Base-by-base conservation (phyloP, 768 basidiomycete genomes). In the Fomitopsis pulvina region DNA sequence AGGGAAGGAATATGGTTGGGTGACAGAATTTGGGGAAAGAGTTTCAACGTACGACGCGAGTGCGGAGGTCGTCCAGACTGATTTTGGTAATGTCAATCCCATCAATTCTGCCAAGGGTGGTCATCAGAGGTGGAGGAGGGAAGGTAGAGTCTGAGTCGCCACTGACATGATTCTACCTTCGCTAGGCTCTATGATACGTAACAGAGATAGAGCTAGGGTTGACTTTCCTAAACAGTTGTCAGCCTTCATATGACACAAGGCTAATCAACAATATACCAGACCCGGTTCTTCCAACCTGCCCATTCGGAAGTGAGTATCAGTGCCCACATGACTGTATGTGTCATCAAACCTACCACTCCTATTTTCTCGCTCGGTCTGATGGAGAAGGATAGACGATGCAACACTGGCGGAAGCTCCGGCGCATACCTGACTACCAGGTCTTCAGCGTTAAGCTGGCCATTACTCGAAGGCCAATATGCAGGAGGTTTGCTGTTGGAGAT, bases 201-300 rank as follows among this genome's bases (percentile, higher is more conserved):
- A 63, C 2, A 64, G 28, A 1, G 66, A 66, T 45, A 67, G 54
- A 7, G 66, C 67, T 10, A 67, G 45, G 4, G 61, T 67, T 14
- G 67, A 66, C 54, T 67, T 67, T 5, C 65, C 64, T 60, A 29
- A 2, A 41, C 2, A 29, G 20, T 18, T 3, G 3, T 18, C n/a
- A 29, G 28, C 16, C 5, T 40, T 24, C 40, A 5, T 44, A 48
- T 5, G 5, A 16, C 5, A 16, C 4, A 37, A 7, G 14, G 34
- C 34, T 16, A 4, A 37, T 18, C 41, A 34, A n/a, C n/a, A 28
- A 28, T 20, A 34, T 22, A 74, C 81, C 82, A 50, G 83, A 83
- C 12, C 84, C 83, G 28, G 83, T 85, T 55, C 84, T 68, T 41
- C 83, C 83, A 30, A 85, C 79, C 81, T 81, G 47, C n/a, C n/a